Percentiles rank a stretch among this genome's conserved stretches.
phyloP scores from a whole-genome alignment of 495 filamentous ascomycete genomes.

The Filosporella fistucella region DNA sequence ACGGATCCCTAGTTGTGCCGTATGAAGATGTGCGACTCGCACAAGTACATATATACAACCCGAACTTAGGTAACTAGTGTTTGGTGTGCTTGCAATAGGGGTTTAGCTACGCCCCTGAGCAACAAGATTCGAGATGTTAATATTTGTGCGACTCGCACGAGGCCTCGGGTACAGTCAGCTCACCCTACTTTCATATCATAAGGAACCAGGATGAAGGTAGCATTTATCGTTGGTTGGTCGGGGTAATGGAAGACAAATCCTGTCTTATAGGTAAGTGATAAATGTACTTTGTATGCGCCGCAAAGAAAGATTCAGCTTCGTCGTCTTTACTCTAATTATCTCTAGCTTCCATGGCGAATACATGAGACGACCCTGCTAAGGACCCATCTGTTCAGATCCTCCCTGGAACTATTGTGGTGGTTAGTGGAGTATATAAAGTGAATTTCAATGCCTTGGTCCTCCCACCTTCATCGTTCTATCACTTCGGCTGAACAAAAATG shows the following conservation, averaged over 20 bases:
- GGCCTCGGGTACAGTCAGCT: neutral
- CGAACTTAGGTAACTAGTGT: too few relatives aligned
- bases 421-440: conserved; percentile 2
- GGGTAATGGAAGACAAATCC: neutral
- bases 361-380: neutral
- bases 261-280: conserved; percentile 1
- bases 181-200: conserved; percentile 1
- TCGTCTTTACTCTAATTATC: conserved; percentile 1
- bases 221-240: conserved; percentile 5
- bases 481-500: conserved; percentile 1
- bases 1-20: neutral
- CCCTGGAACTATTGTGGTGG: neutral
- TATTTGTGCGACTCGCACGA: conserved; percentile 4
- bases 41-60: conserved; percentile 1
- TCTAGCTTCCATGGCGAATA: neutral
- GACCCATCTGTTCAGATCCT: neutral
- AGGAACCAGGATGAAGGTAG: conserved; percentile 2
- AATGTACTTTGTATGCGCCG: conserved; percentile 1
- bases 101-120: neutral
- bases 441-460: neutral
- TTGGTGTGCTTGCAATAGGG: neutral
- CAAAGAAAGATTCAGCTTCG: neutral
- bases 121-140: neutral
- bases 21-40: conserved; percentile 5
- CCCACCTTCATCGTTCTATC: conserved; percentile 4